Evolutionary conservation across 306 rosid species (phyloP).

Genomic region (Aeschynomene evenia): DNA sequence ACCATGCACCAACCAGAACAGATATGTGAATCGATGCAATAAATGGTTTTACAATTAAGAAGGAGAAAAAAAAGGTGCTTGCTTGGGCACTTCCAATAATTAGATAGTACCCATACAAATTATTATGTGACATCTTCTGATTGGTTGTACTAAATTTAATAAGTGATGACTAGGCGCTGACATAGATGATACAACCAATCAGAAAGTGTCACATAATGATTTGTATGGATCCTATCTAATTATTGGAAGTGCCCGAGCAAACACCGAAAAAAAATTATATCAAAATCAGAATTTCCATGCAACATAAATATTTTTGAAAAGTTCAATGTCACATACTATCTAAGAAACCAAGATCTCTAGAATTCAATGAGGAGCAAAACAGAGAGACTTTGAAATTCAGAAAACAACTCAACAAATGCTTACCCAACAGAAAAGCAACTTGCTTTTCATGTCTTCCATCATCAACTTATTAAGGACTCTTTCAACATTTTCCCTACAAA

Average conservation of each 20-base stretch:
- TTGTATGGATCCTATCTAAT: too few relatives aligned
- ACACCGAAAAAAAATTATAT: too few relatives aligned
- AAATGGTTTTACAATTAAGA: too few relatives aligned
- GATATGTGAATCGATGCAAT: neutral
- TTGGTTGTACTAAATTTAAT: too few relatives aligned
- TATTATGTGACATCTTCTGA: too few relatives aligned
- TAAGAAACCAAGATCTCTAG: neutral
- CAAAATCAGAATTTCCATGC: neutral
- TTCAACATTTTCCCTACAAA: conserved; percentile 54
- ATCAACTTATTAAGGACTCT: conserved; percentile 51
- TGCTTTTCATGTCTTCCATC: conserved; percentile 57
- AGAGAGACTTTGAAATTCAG: neutral
- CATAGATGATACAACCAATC: too few relatives aligned
- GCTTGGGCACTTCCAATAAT: too few relatives aligned
- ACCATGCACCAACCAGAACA: too few relatives aligned
- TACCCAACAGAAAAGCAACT: conserved; percentile 81
- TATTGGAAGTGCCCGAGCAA: too few relatives aligned
- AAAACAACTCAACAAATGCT: conserved; percentile 21
- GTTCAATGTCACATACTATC: neutral
- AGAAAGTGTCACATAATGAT: too few relatives aligned
- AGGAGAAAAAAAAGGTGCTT: neutral
- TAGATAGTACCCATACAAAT: too few relatives aligned
- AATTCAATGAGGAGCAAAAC: conserved; percentile 2
- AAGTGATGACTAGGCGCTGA: too few relatives aligned
- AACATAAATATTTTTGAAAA: neutral